phyloP scores from a whole-genome alignment of 2,329 filamentous ascomycete species.

The Claviceps maximensis region DNA sequence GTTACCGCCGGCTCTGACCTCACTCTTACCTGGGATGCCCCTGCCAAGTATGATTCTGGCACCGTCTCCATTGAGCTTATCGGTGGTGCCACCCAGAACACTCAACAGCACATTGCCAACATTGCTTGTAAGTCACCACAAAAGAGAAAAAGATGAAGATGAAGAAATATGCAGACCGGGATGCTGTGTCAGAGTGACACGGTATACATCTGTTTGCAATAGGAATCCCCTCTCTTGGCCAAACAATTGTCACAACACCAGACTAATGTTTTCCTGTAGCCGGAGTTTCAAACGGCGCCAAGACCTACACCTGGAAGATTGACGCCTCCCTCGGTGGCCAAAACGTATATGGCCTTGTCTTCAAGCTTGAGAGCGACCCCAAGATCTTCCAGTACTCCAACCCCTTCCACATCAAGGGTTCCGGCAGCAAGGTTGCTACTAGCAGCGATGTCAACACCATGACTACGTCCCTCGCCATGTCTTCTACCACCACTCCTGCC shows the following conservation, averaged over 20 bases:
- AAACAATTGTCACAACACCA: too few species aligned
- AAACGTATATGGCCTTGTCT: slow-evolving; percentile 43
- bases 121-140: slow-evolving; percentile 36
- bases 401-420: slow-evolving; percentile 40
- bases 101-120: slow-evolving; percentile 27
- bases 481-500: slow-evolving; percentile 2
- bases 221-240: not conserved
- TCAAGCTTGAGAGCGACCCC: slow-evolving; percentile 34
- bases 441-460: slow-evolving; percentile 11
- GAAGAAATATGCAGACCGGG: not conserved
- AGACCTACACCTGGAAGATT: slow-evolving; percentile 38
- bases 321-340: slow-evolving; percentile 28
- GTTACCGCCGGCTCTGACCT: slow-evolving; percentile 36
- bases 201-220: not conserved
- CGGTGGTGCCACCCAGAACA: slow-evolving; percentile 31
- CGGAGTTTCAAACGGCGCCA: slow-evolving; percentile 31
- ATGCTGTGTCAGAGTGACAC: not conserved
- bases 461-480: slow-evolving; percentile 7
- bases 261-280: slow-evolving; percentile 19
- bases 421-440: slow-evolving; percentile 15
- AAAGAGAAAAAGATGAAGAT: not conserved
- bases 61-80: slow-evolving; percentile 41
- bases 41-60: slow-evolving; percentile 26
- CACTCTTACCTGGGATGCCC: slow-evolving; percentile 36
- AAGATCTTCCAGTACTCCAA: slow-evolving; percentile 47